Percentiles rank a stretch among this genome's conserved stretches.
Evolutionary conservation across 2,329 filamentous ascomycete species (phyloP).

Genomic region (Daldinia sp.): DNA sequence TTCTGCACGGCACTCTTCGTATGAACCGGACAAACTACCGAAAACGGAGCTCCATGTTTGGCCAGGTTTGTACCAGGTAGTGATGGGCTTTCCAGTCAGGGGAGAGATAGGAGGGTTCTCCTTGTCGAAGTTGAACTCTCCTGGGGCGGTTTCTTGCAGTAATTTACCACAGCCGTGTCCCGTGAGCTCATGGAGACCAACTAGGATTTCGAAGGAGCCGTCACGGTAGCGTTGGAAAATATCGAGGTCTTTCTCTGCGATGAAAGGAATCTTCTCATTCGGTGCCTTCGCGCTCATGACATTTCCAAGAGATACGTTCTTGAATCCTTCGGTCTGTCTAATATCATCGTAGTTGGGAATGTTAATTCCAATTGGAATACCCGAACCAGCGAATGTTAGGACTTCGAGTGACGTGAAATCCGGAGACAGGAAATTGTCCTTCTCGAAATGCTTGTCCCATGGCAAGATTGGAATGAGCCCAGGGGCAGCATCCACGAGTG

Average conservation of each 20-base stretch:
- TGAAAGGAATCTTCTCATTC: conserved; percentile 92
- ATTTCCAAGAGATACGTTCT: conserved; percentile 93
- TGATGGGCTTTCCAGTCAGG: conserved; percentile 77
- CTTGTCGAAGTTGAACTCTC: conserved; percentile 87
- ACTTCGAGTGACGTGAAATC: conserved; percentile 97
- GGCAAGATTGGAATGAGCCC: conserved; percentile 87
- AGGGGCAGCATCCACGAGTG: conserved; percentile 82
- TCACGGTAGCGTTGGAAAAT: conserved; percentile 86
- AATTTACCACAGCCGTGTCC: conserved; percentile 93
- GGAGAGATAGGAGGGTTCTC: conserved; percentile 83
- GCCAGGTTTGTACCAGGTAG: conserved; percentile 91
- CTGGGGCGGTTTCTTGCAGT: conserved; percentile 84
- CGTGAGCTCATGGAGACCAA: conserved; percentile 88
- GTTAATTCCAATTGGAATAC: conserved; percentile 74
- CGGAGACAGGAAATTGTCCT: conserved; percentile 92
- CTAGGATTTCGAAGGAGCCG: conserved; percentile 91
- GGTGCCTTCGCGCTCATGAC: conserved; percentile 90
- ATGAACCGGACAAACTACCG: conserved; percentile 83
- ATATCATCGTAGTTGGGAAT: conserved; percentile 58
- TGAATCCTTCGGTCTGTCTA: conserved; percentile 85
- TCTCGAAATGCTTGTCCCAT: conserved; percentile 90
- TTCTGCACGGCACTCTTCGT: conserved; percentile 95
- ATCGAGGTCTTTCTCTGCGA: conserved; percentile 77
- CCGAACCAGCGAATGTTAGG: conserved; percentile 77
- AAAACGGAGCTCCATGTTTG: conserved; percentile 97